A percentile compares a stretch with the other conserved stretches of the same genome.
Evolutionary conservation across 495 filamentous ascomycete species (phyloP).

Genomic region (Neurospora tetraspora): DNA sequence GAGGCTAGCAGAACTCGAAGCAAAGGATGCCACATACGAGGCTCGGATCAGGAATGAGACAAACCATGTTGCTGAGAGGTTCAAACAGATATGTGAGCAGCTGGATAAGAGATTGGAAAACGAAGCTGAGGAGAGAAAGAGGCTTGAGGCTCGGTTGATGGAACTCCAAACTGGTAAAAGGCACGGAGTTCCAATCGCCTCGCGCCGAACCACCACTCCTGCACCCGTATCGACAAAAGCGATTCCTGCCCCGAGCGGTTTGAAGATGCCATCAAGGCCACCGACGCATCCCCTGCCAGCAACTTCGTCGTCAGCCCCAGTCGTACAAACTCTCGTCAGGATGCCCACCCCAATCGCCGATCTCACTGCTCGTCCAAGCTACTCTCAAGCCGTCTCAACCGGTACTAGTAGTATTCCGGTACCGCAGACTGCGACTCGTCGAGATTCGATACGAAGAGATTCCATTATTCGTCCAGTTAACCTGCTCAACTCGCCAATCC

Average conservation of each 20-base stretch:
- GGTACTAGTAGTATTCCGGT: constrained; percentile 1
- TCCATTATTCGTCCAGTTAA: constrained; percentile 1
- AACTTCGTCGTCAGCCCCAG: background rate
- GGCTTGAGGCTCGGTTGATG: constrained; percentile 6
- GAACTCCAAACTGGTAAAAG: constrained; percentile 7
- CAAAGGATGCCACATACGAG: constrained; percentile 25
- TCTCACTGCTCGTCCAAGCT: constrained; percentile 8
- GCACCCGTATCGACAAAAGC: background rate
- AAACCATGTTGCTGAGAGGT: constrained; percentile 9
- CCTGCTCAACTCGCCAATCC: background rate
- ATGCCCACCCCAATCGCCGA: constrained; percentile 3
- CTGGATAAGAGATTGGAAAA: constrained; percentile 22
- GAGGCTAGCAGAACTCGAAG: constrained; percentile 21
- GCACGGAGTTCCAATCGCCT: background rate
- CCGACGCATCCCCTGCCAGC: constrained; percentile 5
- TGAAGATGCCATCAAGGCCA: constrained; percentile 12
- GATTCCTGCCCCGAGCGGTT: constrained; percentile 1
- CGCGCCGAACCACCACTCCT: background rate
- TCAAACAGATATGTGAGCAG: constrained; percentile 14
- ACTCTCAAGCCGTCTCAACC: constrained; percentile 10
- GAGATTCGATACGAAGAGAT: background rate
- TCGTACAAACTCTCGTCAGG: background rate
- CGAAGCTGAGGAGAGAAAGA: constrained; percentile 13
- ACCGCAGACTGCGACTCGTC: background rate
- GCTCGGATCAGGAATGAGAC: constrained; percentile 19